Evolutionary conservation across 192 early-diverging fungal species (phyloP), one percentile per base, ranked within the genome.

Genomic region (Rhizoclosmatium sp.): DNA sequence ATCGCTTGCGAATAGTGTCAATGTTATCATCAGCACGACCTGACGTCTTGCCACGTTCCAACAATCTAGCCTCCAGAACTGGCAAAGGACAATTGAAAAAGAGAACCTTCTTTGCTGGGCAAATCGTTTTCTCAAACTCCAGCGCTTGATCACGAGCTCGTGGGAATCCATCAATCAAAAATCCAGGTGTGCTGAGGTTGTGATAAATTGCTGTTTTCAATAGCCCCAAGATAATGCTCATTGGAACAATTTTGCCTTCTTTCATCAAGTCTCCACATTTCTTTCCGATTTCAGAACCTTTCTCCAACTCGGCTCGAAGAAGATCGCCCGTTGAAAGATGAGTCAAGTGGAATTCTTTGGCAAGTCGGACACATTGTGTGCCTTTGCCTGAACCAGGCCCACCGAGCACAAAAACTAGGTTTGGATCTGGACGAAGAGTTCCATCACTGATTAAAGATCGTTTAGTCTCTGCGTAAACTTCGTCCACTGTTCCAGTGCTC

Each of bases 151-250:
- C 89, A 44, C 90, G 70, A 47, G 86, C 80, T 4, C 91, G 78
- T 23, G 92, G 92, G 79, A 91, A 92, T 21, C 92, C 92, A 74
- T 92, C 92, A 44, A 92, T 83, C 48, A 93, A 81, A 69, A 87
- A 87, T 9, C 88, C 91, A 10, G 64, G 65, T 21, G 64, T 40
- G 19, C 44, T 71, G 7, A 64, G 80, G 2, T 60, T 44, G 2
- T 61, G 68, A n/a, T 81, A 59, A 65, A 79, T 84, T 10, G 81
- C 81, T 9, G 72, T 54, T 21, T 58, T 65, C 14, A 83, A 51
- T n/a, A 89, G 69, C 0, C 71, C 59, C 45, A 82, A 59, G 19
- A 59, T 83, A 21, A 77, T 71, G 3, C 46, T 60, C 82, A 87
- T 76, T 19, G 91, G 84, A 16, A 92, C 87, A 68, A 92, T 89